Base-by-base conservation (phyloP, 2,329 filamentous ascomycete species). In the Aspergillus persii region DNA sequence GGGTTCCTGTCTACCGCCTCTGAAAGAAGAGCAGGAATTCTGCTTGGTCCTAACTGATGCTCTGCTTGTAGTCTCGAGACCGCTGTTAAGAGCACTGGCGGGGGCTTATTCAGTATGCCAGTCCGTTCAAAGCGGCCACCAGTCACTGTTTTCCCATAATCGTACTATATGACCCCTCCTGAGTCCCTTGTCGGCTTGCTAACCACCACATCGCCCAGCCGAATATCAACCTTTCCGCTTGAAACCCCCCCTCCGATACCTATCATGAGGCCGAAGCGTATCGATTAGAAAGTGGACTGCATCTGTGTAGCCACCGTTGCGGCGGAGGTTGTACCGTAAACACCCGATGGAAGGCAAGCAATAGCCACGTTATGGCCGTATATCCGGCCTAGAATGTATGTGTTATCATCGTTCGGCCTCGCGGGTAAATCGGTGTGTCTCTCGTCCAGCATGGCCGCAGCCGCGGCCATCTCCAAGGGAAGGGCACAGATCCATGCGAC, bases 121-220 rank as follows among this genome's bases (percentile, higher is more conserved):
- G 49, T 65, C 29, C 57, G 39, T 12, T 62, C 39, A 46, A 66
- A 63, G n/a, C 26, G 47, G 4, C 60, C 60, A n/a, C 47, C 39
- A 3, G 26, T 8, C 3, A 56, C 6, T 3, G 58, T 50, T 53
- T 69, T 68, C 2, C 66, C 64, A 27, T 63, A 56, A 46, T 70
- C 64, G 9, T 65, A 68, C 11, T 67, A 63, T 9, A 69, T 49
- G 7, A 69, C 66, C 6, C 66, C 64, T 9, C 54, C 58, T 7
- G 27, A 54, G 0, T 48, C 15, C 4, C 31, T 12, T 3, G 54
- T 58, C 15, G 61, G 63, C 8, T 29, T 54, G 15, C 56, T 51
- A 9, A 54, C 57, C 3, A 61, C 58, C n/a, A 67, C 51, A 58
- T 67, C 63, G 3, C 61, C 63, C 5, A 64, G 56, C 9, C 68